These are phyloP conservation scores for Gymnopus androsaceus DNA, from an alignment of 1,284 basidiomycete genomes.

Conservation along the genomic window DNA sequence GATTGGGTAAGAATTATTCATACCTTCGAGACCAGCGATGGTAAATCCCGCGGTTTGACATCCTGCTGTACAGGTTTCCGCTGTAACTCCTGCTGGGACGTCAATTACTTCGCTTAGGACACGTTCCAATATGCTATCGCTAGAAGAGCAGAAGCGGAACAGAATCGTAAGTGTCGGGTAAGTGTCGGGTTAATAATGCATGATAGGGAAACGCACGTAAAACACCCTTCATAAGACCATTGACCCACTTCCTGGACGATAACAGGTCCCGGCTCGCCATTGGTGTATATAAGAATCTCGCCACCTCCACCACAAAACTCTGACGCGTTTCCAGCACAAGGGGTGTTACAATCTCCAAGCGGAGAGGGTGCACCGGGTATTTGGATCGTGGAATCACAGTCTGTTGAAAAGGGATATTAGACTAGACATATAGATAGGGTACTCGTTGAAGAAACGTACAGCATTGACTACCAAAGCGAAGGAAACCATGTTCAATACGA, in stretches of 20 bases:
- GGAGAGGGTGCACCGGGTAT: constrained; percentile 31
- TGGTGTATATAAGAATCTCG: constrained; percentile 37
- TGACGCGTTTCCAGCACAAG: constrained; percentile 36
- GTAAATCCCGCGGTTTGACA: constrained; percentile 37
- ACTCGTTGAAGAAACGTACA: constrained; percentile 29
- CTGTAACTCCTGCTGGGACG: constrained; percentile 40
- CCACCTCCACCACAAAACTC: constrained; percentile 40
- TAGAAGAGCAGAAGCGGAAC: constrained; percentile 16
- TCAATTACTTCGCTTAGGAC: constrained; percentile 35
- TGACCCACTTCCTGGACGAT: constrained; percentile 29
- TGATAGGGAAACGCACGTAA: constrained; percentile 32
- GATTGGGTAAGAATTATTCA: no score
- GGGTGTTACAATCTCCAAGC: constrained; percentile 34
- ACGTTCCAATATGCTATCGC: constrained; percentile 33
- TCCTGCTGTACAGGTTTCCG: constrained; percentile 40
- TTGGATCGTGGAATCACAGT: constrained; percentile 44
- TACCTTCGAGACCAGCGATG: constrained; percentile 40
- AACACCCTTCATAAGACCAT: constrained; percentile 41
- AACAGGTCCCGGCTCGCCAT: constrained; percentile 32
- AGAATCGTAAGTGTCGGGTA: not conserved
- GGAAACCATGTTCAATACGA: not conserved
- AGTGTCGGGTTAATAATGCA: not conserved
- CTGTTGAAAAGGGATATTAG: constrained; percentile 21
- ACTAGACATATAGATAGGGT: not conserved
- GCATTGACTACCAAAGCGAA: constrained; percentile 34